phyloP scores from a whole-genome alignment of 2,329 filamentous ascomycete genomes.

The Fusarium foetens region DNA sequence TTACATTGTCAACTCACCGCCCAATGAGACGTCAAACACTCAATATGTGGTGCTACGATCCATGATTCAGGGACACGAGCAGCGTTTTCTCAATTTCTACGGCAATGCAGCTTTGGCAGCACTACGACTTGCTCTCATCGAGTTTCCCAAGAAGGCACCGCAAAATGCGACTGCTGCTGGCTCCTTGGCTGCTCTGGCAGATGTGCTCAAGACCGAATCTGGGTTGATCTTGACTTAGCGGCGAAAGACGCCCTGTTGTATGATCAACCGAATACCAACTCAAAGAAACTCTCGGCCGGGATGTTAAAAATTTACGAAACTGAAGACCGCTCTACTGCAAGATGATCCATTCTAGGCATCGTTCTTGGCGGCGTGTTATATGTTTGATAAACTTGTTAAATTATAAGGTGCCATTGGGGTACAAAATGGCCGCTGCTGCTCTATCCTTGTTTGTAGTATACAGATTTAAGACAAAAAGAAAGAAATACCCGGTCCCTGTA shows the following conservation, averaged over 20 bases:
- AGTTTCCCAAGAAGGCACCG: slow-evolving; percentile 70
- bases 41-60: slow-evolving; percentile 76
- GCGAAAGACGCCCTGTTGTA: slow-evolving; percentile 1
- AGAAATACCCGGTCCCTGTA: slow-evolving; percentile 18
- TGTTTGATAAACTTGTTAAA: slow-evolving; percentile 40
- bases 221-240: slow-evolving; percentile 58
- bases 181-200: slow-evolving; percentile 63
- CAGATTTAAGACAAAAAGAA: slow-evolving; percentile 31
- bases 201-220: slow-evolving; percentile 61
- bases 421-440: slow-evolving; percentile 16
- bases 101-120: slow-evolving; percentile 79
- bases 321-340: slow-evolving; percentile 4
- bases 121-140: slow-evolving; percentile 75
- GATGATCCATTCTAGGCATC: slow-evolving; percentile 5
- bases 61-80: slow-evolving; percentile 78
- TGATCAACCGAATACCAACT: not conserved
- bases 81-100: slow-evolving; percentile 82
- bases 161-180: slow-evolving; percentile 60
- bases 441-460: slow-evolving; percentile 43
- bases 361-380: slow-evolving; percentile 14
- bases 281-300: slow-evolving; percentile 2
- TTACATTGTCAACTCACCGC: slow-evolving; percentile 78
- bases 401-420: slow-evolving; percentile 29
- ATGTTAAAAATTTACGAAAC: slow-evolving; percentile 24
- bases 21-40: slow-evolving; percentile 74